phyloP scores from a whole-genome alignment of 495 filamentous ascomycete species.

The Xanthoparmelia taractica region DNA sequence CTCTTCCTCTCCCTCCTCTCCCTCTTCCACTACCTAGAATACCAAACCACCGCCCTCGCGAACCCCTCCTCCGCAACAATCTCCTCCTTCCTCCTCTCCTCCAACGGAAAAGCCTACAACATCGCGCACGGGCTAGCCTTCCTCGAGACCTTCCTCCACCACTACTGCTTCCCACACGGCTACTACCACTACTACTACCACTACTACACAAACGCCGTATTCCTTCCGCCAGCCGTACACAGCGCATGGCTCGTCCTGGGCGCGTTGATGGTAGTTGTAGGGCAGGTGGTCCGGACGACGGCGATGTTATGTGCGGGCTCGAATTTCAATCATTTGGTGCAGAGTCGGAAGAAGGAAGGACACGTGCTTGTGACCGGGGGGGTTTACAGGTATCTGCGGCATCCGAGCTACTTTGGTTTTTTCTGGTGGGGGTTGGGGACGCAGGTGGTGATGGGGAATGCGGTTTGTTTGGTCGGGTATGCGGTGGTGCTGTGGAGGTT shows the following conservation, averaged over 20 bases:
- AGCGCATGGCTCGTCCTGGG: constrained; percentile 42
- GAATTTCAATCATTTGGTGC: constrained; percentile 88
- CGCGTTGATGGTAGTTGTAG: constrained; percentile 54
- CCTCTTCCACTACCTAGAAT: constrained; percentile 94
- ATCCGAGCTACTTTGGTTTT: constrained; percentile 94
- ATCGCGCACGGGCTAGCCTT: constrained; percentile 69
- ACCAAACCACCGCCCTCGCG: constrained; percentile 74
- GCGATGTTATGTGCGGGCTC: constrained; percentile 86
- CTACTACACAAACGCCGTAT: constrained; percentile 36
- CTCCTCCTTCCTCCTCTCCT: constrained; percentile 72
- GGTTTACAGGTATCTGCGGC: constrained; percentile 55
- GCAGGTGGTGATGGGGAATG: constrained; percentile 82
- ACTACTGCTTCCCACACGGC: constrained; percentile 54
- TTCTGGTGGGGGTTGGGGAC: constrained; percentile 98
- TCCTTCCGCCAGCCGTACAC: constrained; percentile 12
- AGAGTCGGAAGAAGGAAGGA: constrained; percentile 51
- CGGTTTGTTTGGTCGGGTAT: constrained; percentile 67
- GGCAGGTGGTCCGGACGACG: constrained; percentile 62
- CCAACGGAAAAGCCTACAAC: constrained; percentile 79
- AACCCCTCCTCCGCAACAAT: constrained; percentile 68
- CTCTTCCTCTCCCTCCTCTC: constrained; percentile 71
- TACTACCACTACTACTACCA: constrained; percentile 48
- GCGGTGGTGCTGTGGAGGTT: constrained; percentile 72
- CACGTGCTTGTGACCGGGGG: constrained; percentile 77
- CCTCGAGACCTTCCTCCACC: constrained; percentile 58